Conservation (phyloP, 192 early-diverging fungal species). For the Chytriomyces confervae region DNA sequence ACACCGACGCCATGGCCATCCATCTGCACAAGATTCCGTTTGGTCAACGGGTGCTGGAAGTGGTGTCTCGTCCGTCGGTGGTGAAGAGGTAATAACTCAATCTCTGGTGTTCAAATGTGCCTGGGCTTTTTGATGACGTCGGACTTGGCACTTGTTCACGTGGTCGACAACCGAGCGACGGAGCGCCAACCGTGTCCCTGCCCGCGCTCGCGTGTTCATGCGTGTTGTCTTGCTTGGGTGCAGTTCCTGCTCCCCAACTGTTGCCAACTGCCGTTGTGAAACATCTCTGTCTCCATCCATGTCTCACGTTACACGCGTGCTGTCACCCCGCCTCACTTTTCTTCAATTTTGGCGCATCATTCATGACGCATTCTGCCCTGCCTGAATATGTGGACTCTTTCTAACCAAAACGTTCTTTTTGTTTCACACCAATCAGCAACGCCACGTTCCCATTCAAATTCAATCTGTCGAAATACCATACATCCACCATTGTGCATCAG, state of each 20-base stretch:
- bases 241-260: too few relatives aligned
- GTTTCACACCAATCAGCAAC: not conserved
- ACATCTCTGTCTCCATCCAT: not conserved
- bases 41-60: not conserved
- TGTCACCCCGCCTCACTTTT: not conserved
- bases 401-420: not conserved
- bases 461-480: not conserved
- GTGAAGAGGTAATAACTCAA: not conserved
- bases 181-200: too few relatives aligned
- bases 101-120: too few relatives aligned
- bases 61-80: not conserved
- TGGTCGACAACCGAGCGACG: too few relatives aligned
- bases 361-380: not conserved
- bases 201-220: too few relatives aligned
- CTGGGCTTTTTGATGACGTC: too few relatives aligned
- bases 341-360: not conserved
- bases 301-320: not conserved
- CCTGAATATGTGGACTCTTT: not conserved
- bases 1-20: not conserved
- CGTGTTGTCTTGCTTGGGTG: too few relatives aligned
- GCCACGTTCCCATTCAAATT: constrained; percentile 13
- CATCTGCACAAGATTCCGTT: not conserved
- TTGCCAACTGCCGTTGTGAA: not conserved
- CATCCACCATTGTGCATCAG: constrained; percentile 1
- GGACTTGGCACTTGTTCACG: too few relatives aligned